These are phyloP conservation scores for Luzula sylvatica DNA, from an alignment of 176 grass and related monocot species.

Conservation along the genomic window DNA sequence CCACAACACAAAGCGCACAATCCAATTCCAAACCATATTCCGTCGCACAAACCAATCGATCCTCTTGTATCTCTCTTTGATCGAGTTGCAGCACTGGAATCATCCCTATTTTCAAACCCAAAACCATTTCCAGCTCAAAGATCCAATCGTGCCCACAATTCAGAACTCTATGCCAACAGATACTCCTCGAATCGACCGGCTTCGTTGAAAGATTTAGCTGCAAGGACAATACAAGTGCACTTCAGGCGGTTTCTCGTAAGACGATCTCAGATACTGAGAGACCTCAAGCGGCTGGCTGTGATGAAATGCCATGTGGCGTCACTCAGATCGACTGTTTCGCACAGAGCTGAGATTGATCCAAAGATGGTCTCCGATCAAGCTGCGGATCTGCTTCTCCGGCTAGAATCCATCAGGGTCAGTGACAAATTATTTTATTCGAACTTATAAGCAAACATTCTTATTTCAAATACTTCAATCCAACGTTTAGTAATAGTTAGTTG, in stretches of 20 bases:
- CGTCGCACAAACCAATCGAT: constrained; percentile 26
- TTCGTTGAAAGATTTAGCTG: constrained; percentile 45
- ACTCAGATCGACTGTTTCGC: constrained; percentile 43
- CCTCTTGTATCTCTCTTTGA: constrained; percentile 62
- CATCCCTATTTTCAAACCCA: constrained; percentile 25
- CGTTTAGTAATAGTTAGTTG: too few relatives aligned
- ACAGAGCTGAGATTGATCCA: constrained; percentile 25
- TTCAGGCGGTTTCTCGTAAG: constrained; percentile 79
- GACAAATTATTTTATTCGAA: too few relatives aligned
- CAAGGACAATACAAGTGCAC: constrained; percentile 64
- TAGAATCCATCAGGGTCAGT: constrained; percentile 67
- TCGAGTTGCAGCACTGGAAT: constrained; percentile 61
- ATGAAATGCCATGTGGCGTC: constrained; percentile 56
- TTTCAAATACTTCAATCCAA: too few relatives aligned
- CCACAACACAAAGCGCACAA: constrained; percentile 14
- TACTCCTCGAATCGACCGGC: not conserved
- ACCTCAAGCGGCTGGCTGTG: constrained; percentile 66
- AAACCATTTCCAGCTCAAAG: not conserved
- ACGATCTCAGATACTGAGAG: constrained; percentile 72
- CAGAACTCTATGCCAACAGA: constrained; percentile 1
- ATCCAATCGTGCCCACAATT: not conserved
- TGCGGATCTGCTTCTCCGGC: constrained; percentile 42
- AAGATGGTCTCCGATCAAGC: constrained; percentile 39
- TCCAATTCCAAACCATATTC: not conserved
- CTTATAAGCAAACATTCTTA: too few relatives aligned